A percentile compares a stretch with the other conserved stretches of the same genome.
phyloP scores from a whole-genome alignment of 148 eudicot species.

The Hydrangea macrophylla region DNA sequence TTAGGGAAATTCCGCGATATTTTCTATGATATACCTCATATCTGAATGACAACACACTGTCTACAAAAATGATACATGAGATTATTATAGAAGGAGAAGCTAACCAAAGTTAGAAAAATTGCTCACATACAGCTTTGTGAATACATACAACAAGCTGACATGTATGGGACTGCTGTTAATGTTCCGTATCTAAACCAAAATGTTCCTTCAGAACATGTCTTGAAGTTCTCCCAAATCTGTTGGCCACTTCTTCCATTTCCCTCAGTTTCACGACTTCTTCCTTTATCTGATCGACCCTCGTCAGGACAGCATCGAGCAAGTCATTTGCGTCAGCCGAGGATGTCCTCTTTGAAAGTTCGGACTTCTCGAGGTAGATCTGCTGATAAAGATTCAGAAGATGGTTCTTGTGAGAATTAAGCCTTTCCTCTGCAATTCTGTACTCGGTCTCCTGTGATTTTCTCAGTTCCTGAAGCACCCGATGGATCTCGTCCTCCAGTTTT shows the following conservation, averaged over 20 bases:
- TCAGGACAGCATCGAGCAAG: constrained; percentile 32
- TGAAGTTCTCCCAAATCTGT: constrained; percentile 67
- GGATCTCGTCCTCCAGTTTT: constrained; percentile 52
- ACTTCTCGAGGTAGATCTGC: constrained; percentile 44
- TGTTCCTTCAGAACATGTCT: constrained; percentile 47
- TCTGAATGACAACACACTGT: too few species aligned
- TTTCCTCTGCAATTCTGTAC: constrained; percentile 50
- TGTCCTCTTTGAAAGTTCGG: constrained; percentile 26
- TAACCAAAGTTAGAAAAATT: constrained; percentile 1
- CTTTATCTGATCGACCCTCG: constrained; percentile 46
- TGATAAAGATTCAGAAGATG: constrained; percentile 43
- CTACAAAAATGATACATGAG: too few species aligned
- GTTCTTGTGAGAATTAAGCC: constrained; percentile 59
- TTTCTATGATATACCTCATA: too few species aligned
- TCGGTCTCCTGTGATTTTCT: constrained; percentile 63
- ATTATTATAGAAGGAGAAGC: too few species aligned
- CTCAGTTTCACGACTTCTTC: constrained; percentile 43
- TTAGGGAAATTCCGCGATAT: too few species aligned
- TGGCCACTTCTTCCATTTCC: constrained; percentile 64
- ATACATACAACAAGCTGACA: background rate
- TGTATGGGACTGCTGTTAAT: constrained; percentile 14
- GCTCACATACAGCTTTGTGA: background rate
- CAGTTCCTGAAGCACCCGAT: constrained; percentile 49
- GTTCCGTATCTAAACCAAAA: constrained; percentile 48
- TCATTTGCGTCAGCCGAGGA: constrained; percentile 31